These are phyloP conservation scores for Leishmania amazonensis DNA, from an alignment of 208 protist genomes.

Conservation along the genomic window DNA sequence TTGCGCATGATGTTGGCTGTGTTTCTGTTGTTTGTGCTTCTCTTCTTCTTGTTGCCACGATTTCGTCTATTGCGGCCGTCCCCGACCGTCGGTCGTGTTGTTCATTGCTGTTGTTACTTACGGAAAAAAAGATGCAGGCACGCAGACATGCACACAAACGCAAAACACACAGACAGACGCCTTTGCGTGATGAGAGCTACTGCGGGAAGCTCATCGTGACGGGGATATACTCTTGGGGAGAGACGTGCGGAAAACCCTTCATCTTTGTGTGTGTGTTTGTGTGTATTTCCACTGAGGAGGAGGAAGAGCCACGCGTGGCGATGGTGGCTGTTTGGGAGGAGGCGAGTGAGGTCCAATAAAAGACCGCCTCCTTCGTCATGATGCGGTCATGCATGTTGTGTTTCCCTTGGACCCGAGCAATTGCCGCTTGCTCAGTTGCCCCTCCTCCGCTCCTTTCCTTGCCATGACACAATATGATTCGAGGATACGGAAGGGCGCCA, in stretches of 20 bases:
- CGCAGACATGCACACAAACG: background rate
- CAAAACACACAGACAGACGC: background rate
- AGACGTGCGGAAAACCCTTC: background rate
- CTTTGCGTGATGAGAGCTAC: background rate
- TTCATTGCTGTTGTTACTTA: constrained; percentile 2
- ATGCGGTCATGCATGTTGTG: background rate
- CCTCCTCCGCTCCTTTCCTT: background rate
- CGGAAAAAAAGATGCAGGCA: constrained; percentile 1
- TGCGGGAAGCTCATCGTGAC: background rate
- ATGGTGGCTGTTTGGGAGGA: background rate
- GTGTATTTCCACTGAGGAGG: background rate
- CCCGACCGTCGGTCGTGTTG: background rate
- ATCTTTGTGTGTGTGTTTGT: background rate
- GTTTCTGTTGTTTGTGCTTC: background rate
- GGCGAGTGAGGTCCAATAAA: background rate
- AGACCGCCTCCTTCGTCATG: background rate
- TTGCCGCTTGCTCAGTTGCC: background rate
- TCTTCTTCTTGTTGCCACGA: background rate
- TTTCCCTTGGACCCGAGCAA: background rate
- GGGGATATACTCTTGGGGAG: background rate
- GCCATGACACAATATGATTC: background rate
- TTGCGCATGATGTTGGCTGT: background rate
- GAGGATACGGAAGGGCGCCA: background rate
- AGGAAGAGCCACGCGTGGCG: background rate
- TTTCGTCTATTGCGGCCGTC: background rate